phyloP scores from a whole-genome alignment of 176 grass and related monocot species.

The Avena eriantha region DNA sequence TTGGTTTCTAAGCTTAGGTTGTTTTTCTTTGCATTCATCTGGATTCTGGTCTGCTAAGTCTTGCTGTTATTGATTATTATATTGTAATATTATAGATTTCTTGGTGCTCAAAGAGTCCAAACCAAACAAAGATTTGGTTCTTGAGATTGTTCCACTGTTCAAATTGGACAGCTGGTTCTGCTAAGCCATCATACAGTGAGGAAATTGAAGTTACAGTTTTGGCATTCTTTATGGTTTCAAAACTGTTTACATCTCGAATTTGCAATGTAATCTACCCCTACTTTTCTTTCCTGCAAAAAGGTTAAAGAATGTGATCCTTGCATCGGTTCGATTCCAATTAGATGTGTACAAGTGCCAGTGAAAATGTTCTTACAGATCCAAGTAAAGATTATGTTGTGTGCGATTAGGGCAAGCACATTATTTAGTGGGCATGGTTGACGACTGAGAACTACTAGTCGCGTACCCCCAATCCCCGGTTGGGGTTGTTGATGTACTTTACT shows the following conservation, averaged over 20 bases:
- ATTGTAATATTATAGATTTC: background rate
- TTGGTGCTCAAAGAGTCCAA: constrained; percentile 39
- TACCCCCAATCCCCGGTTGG: too few species aligned
- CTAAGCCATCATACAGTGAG: background rate
- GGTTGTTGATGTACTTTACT: constrained; percentile 1
- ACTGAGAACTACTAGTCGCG: background rate
- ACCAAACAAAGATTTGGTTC: constrained; percentile 55
- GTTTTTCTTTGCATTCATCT: background rate
- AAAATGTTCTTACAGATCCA: constrained; percentile 18
- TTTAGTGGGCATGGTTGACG: background rate
- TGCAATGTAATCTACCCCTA: background rate
- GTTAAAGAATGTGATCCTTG: background rate
- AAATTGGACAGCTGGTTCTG: constrained; percentile 2
- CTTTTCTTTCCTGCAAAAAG: background rate
- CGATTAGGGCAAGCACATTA: background rate
- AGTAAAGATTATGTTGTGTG: background rate
- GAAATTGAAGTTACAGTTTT: background rate
- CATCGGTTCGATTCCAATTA: constrained; percentile 27
- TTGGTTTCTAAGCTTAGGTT: constrained; percentile 36
- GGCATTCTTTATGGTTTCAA: background rate
- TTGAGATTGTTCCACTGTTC: constrained; percentile 38
- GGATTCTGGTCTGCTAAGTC: background rate
- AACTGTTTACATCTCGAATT: background rate
- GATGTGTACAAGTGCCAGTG: constrained; percentile 15
- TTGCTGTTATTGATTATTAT: constrained; percentile 20